These are phyloP conservation scores for Nicotiana undulata DNA, from an alignment of 257 asterid genomes.

Conservation along the genomic window DNA sequence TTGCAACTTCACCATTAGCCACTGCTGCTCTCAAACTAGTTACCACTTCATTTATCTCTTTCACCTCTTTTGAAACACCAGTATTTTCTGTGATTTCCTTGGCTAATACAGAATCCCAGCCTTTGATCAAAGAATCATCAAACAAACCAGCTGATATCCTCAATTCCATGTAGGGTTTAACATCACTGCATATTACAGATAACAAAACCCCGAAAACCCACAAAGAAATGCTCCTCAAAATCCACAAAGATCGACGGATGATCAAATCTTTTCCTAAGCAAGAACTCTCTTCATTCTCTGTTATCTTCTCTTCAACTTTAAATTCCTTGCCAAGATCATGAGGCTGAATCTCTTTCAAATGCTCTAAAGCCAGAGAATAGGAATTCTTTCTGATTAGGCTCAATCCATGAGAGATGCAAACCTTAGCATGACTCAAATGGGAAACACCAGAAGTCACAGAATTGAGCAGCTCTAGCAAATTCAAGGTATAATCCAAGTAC, in stretches of 20 bases:
- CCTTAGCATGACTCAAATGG: constrained; percentile 35
- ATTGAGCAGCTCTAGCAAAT: constrained; percentile 39
- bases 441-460: constrained; percentile 40
- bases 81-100: constrained; percentile 15
- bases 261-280: constrained; percentile 31
- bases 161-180: constrained; percentile 25
- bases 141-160: constrained; percentile 21
- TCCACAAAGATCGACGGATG: constrained; percentile 26
- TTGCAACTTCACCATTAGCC: constrained; percentile 4
- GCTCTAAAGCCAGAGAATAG: background rate
- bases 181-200: constrained; percentile 38
- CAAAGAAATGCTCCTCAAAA: constrained; percentile 24
- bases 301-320: constrained; percentile 12
- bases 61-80: constrained; percentile 36
- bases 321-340: constrained; percentile 14
- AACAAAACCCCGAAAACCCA: constrained; percentile 40
- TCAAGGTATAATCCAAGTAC: constrained; percentile 37
- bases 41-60: constrained; percentile 32
- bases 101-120: constrained; percentile 27
- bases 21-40: constrained; percentile 6
- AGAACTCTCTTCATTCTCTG: constrained; percentile 20
- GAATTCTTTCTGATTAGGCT: constrained; percentile 16
- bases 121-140: constrained; percentile 26
- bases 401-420: constrained; percentile 34
- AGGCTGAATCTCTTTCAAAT: constrained; percentile 20